Base-by-base conservation (phyloP, 2,329 filamentous ascomycete species). In the Fonsecaea pedrosoi region DNA sequence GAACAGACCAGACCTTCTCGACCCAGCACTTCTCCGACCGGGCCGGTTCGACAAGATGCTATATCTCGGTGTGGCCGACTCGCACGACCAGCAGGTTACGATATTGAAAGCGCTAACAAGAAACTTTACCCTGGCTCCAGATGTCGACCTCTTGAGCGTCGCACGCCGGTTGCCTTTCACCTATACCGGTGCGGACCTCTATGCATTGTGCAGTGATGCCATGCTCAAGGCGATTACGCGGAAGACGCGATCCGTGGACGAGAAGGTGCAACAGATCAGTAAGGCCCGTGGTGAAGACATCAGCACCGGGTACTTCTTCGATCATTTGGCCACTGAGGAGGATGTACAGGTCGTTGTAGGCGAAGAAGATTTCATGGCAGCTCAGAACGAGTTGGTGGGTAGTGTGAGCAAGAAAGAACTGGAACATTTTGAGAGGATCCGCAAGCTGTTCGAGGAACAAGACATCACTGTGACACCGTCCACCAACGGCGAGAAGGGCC, bases 161-260 rank as follows among this genome's bases (percentile, higher is more conserved):
- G 90, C 94, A 3, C 85, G 90, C 60, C 84, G 84, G 10, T 86
- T 99, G 3, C 95, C 95, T 0, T 95, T 97, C 77, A 98, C 94
- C 2, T 99, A 97, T 81, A 99, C 95, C 0, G 95, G 95, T 75
- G 95, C 95, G 69, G 95, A 99, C 80, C 90, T 99, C 76, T 99
- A 99, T 79, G 95, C 95, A 0, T 85, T 99, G 21, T 98, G 94
- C 82, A 97, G 93, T 53, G 95, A 99, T 78, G 93, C 95, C 60
- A 99, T 99, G 95, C 90, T 99, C 72, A 98, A 99, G 78, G 95
- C 95, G 21, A 94, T 99, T 66, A 99, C 95, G 2, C 89, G 95
- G 4, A 92, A 96, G 76, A 93, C 95, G 1, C 86, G 88, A 1
- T 84, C 87, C 1, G 94, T 98, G 2, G 95, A 99, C 77, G 84